Evolutionary conservation across 2,329 filamentous ascomycete species (phyloP).

Genomic region (Xylaria sp.): DNA sequence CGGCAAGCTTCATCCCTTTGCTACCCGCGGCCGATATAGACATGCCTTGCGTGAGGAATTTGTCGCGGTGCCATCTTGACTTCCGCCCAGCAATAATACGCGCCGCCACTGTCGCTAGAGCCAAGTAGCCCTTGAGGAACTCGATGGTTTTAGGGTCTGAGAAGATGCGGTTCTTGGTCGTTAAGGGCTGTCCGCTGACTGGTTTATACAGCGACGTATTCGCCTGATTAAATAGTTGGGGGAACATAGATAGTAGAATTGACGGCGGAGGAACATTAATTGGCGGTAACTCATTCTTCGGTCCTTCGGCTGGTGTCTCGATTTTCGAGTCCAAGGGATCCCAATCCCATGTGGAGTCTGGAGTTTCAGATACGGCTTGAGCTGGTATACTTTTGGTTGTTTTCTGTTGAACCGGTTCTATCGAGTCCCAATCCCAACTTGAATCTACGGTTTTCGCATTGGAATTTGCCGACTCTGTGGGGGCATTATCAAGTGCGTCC

Average conservation of each 20-base stretch:
- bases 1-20: constrained; percentile 89
- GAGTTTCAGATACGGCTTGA: constrained; percentile 3
- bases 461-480: constrained; percentile 30
- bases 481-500: constrained; percentile 54
- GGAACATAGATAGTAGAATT: constrained; percentile 76
- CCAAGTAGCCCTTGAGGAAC: constrained; percentile 68
- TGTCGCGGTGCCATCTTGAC: constrained; percentile 88
- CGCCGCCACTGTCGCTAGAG: constrained; percentile 68
- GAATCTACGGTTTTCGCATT: constrained; percentile 23
- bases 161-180: constrained; percentile 65
- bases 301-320: constrained; percentile 22
- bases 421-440: constrained; percentile 36
- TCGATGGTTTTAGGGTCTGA: constrained; percentile 62
- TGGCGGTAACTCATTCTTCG: constrained; percentile 59
- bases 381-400: constrained; percentile 5
- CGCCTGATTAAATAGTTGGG: constrained; percentile 68
- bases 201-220: constrained; percentile 67
- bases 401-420: constrained; percentile 22
- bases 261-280: constrained; percentile 89
- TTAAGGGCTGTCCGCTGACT: constrained; percentile 59
- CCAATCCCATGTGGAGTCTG: constrained; percentile 52
- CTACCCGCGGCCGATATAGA: constrained; percentile 76
- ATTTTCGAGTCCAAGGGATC: constrained; percentile 43
- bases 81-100: constrained; percentile 83
- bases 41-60: constrained; percentile 83